These are phyloP conservation scores for Penicillium sp. DNA, from an alignment of 2,329 filamentous ascomycete species.

Conservation along the genomic window DNA sequence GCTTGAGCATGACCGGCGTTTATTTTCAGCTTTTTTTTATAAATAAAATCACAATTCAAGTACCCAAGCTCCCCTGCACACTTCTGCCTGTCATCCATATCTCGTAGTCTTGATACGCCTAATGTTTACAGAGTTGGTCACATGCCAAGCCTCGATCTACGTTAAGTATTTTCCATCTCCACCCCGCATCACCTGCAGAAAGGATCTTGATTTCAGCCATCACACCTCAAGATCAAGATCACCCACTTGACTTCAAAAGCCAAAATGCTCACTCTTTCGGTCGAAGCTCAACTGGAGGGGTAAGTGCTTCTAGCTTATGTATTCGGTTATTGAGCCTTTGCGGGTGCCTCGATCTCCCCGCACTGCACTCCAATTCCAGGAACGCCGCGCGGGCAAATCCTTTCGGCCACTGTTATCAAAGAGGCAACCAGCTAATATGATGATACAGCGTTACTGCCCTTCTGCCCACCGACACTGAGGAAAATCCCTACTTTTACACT, in stretches of 20 bases:
- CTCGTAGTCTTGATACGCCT: neutral
- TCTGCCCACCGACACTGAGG: conserved; percentile 69
- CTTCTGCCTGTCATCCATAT: neutral
- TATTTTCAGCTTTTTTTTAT: conserved; percentile 8
- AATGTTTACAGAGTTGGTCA: conserved; percentile 7
- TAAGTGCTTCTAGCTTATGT: conserved; percentile 13
- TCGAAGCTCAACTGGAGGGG: conserved; percentile 34
- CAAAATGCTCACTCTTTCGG: conserved; percentile 34
- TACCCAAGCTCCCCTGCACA: neutral
- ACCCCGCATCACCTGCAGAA: conserved; percentile 17
- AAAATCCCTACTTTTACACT: conserved; percentile 85
- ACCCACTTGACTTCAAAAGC: conserved; percentile 3
- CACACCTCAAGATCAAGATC: neutral
- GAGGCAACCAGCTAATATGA: conserved; percentile 6
- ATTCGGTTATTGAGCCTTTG: neutral
- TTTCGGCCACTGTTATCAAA: neutral
- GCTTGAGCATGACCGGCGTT: conserved; percentile 25
- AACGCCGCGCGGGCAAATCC: neutral
- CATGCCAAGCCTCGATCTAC: conserved; percentile 20
- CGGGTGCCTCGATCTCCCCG: conserved; percentile 5
- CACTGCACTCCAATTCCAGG: conserved; percentile 4
- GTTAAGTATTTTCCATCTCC: conserved; percentile 15
- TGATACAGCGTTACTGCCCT: conserved; percentile 72
- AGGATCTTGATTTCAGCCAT: conserved; percentile 7
- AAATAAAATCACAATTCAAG: conserved; percentile 7